A percentile compares a stretch with the other conserved stretches of the same genome.
These are phyloP conservation scores for Metschnikowia gruessii DNA, from an alignment of 805 yeast species.

Conservation along the genomic window DNA sequence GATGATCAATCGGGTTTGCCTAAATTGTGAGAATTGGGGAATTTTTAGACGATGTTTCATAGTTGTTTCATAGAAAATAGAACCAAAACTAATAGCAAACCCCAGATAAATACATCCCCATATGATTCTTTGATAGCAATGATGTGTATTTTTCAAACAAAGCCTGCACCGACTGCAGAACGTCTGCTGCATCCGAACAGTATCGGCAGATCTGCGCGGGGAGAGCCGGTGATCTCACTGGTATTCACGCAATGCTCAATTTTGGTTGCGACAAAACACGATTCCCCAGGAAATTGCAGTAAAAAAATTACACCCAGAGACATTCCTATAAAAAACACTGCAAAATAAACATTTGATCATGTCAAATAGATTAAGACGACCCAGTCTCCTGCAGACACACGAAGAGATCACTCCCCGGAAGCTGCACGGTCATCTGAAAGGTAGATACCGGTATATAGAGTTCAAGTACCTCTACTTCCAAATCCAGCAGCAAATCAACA, in stretches of 20 bases:
- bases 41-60: too few relatives aligned
- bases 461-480: conserved; percentile 39
- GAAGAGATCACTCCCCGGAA: conserved; percentile 7
- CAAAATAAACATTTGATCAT: not conserved
- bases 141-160: too few relatives aligned
- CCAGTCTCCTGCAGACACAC: conserved; percentile 1
- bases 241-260: not conserved
- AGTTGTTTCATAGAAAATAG: too few relatives aligned
- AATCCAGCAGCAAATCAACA: conserved; percentile 42
- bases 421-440: conserved; percentile 6
- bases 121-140: too few relatives aligned
- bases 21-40: too few relatives aligned
- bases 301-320: not conserved
- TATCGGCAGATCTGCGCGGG: conserved; percentile 1
- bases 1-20: too few relatives aligned
- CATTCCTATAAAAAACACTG: not conserved
- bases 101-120: too few relatives aligned
- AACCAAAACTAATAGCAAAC: too few relatives aligned
- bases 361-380: conserved; percentile 3
- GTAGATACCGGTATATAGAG: conserved; percentile 28
- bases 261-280: not conserved
- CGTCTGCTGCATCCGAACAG: not conserved
- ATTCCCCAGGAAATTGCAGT: not conserved
- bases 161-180: too few relatives aligned
- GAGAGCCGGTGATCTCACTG: not conserved